These are phyloP conservation scores for Schizothecium vesticola DNA, from an alignment of 495 filamentous ascomycete species.

Conservation along the genomic window DNA sequence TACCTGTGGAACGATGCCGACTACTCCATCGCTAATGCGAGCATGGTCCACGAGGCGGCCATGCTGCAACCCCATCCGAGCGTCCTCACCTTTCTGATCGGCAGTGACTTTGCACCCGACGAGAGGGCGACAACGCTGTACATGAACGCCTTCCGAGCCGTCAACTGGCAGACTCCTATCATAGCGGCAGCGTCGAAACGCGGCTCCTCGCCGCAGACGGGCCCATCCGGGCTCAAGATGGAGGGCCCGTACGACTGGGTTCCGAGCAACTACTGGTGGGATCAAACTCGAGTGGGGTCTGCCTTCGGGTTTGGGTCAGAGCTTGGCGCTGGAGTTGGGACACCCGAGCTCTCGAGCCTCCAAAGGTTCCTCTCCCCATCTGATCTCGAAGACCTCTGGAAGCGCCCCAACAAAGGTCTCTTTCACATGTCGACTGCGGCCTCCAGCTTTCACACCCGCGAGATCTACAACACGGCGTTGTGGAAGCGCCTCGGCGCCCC, in stretches of 20 bases:
- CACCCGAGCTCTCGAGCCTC: constrained; percentile 51
- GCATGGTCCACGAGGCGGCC: constrained; percentile 55
- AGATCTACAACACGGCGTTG: constrained; percentile 52
- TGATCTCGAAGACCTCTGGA: constrained; percentile 54
- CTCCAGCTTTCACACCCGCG: constrained; percentile 50
- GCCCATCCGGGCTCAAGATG: constrained; percentile 60
- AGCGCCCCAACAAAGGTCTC: constrained; percentile 42
- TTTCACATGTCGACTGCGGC: constrained; percentile 56
- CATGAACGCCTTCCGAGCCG: constrained; percentile 39
- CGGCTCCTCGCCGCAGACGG: constrained; percentile 47
- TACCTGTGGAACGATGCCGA: constrained; percentile 46
- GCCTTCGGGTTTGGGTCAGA: constrained; percentile 62
- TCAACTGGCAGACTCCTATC: constrained; percentile 54
- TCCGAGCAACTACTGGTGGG: constrained; percentile 60
- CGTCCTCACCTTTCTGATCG: constrained; percentile 52
- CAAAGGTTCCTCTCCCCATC: constrained; percentile 46
- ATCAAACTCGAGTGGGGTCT: constrained; percentile 41
- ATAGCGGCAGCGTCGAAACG: constrained; percentile 53
- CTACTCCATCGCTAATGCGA: constrained; percentile 47
- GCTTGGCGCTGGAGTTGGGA: constrained; percentile 56
- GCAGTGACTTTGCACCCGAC: constrained; percentile 60
- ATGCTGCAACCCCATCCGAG: constrained; percentile 56
- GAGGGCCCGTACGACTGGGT: constrained; percentile 65
- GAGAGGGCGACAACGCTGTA: constrained; percentile 50
- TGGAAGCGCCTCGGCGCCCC: constrained; percentile 51